Percentiles rank a stretch among this genome's conserved stretches.
Evolutionary conservation across 768 basidiomycete genomes (phyloP).

Genomic region (Zangia roseola): DNA sequence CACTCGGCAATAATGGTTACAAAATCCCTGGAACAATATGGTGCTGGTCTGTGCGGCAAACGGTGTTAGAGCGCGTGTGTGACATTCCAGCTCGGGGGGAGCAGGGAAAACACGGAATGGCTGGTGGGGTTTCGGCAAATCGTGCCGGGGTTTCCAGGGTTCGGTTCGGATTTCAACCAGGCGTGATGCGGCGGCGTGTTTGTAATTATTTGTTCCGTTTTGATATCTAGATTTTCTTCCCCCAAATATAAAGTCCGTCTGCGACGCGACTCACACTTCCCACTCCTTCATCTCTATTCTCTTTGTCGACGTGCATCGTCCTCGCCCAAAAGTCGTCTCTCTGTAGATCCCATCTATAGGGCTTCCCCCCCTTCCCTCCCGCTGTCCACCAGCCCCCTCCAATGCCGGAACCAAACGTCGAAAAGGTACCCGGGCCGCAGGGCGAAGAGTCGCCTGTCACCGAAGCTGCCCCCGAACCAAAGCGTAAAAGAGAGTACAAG

Average conservation of each 20-base stretch:
- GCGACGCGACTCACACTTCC: slow-evolving; percentile 28
- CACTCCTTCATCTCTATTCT: slow-evolving; percentile 28
- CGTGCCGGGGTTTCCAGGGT: slow-evolving; percentile 27
- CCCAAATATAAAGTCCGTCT: slow-evolving; percentile 36
- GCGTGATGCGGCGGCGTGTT: slow-evolving; percentile 22
- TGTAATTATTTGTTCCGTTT: slow-evolving; percentile 24
- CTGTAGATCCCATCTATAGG: slow-evolving; percentile 32
- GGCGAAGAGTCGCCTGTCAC: slow-evolving; percentile 43
- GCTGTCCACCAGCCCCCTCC: neutral
- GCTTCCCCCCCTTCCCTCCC: slow-evolving; percentile 11
- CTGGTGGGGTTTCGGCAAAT: slow-evolving; percentile 7
- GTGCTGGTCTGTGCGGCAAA: neutral
- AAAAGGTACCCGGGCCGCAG: slow-evolving; percentile 67
- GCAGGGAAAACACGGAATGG: slow-evolving; percentile 24
- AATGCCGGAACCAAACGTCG: slow-evolving; percentile 43
- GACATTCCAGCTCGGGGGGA: neutral
- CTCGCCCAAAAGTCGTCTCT: slow-evolving; percentile 13
- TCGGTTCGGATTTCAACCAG: slow-evolving; percentile 23
- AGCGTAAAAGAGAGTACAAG: slow-evolving; percentile 84
- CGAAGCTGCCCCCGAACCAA: slow-evolving; percentile 28
- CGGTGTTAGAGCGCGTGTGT: slow-evolving; percentile 15
- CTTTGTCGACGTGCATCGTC: slow-evolving; percentile 6
- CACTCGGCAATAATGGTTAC: neutral
- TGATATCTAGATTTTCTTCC: slow-evolving; percentile 27
- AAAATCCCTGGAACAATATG: neutral